phyloP scores from a whole-genome alignment of 805 yeast species.

The Komagataella pseudopastoris region DNA sequence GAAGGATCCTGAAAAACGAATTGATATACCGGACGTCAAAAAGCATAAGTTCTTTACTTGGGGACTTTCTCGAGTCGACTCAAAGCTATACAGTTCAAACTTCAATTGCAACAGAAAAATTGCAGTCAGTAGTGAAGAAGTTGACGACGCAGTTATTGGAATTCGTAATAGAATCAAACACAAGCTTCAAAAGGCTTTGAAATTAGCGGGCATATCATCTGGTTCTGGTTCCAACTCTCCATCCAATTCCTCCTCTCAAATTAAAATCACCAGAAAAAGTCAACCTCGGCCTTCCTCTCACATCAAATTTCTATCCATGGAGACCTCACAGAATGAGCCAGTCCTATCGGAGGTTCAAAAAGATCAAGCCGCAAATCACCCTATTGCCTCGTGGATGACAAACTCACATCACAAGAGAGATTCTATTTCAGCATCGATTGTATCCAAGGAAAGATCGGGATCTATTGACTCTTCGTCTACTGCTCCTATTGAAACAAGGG shows the following conservation, averaged over 20 bases:
- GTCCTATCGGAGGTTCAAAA: background rate
- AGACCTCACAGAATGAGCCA: background rate
- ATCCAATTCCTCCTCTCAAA: background rate
- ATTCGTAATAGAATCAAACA: constrained; percentile 52
- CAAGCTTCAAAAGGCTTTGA: constrained; percentile 29
- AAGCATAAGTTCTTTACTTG: constrained; percentile 49
- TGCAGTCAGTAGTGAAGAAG: constrained; percentile 52
- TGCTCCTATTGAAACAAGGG: constrained; percentile 8
- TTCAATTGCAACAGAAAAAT: constrained; percentile 27
- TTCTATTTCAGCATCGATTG: constrained; percentile 10
- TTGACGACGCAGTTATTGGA: constrained; percentile 72
- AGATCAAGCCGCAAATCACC: background rate
- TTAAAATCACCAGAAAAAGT: background rate
- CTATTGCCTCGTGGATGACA: background rate
- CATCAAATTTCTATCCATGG: background rate
- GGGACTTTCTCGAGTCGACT: constrained; percentile 14
- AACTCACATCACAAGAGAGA: constrained; percentile 4
- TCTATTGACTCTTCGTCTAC: constrained; percentile 11
- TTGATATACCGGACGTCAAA: constrained; percentile 61
- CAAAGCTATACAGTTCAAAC: constrained; percentile 13
- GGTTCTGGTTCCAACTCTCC: background rate
- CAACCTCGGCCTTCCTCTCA: background rate
- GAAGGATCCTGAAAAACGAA: constrained; percentile 58
- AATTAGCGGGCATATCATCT: constrained; percentile 1
- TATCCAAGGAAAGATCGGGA: constrained; percentile 19